These are phyloP conservation scores for Alternaria arbusti DNA, from an alignment of 2,329 filamentous ascomycete genomes.

Conservation along the genomic window DNA sequence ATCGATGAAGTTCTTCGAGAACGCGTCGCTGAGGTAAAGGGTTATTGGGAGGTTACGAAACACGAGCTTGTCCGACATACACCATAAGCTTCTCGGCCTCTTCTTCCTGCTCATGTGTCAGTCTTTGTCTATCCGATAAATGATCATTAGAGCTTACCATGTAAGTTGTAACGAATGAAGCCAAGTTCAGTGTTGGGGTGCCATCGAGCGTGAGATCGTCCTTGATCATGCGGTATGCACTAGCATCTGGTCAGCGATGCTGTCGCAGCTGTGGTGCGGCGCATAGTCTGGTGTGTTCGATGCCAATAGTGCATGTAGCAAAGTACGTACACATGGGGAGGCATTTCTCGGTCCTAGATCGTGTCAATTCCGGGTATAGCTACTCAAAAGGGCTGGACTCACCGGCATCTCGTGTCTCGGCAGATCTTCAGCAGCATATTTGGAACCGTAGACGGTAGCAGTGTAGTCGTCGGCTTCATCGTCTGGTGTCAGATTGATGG, in stretches of 20 bases:
- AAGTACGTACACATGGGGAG: constrained; percentile 68
- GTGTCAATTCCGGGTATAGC: constrained; percentile 1
- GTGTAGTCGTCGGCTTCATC: constrained; percentile 64
- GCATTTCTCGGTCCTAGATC: constrained; percentile 70
- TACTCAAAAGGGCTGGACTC: constrained; percentile 22
- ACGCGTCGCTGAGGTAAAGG: constrained; percentile 63
- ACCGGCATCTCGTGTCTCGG: constrained; percentile 88
- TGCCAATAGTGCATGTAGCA: too few species aligned
- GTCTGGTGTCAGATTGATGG: constrained; percentile 33
- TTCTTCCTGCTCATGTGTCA: constrained; percentile 68
- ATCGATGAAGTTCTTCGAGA: constrained; percentile 85
- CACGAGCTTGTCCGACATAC: constrained; percentile 52
- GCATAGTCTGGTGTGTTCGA: not conserved
- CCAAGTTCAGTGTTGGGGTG: constrained; percentile 67
- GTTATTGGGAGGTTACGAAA: constrained; percentile 6
- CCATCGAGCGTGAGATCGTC: constrained; percentile 92
- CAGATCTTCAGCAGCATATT: constrained; percentile 80
- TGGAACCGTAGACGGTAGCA: constrained; percentile 85
- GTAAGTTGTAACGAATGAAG: constrained; percentile 94
- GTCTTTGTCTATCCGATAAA: constrained; percentile 35
- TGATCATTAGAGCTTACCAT: constrained; percentile 64
- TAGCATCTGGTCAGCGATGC: constrained; percentile 7
- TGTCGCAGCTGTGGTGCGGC: not conserved
- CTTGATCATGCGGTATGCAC: constrained; percentile 89
- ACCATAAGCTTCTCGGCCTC: constrained; percentile 96